phyloP scores from a whole-genome alignment of 2,329 filamentous ascomycete species.

The Botrytis sinoallii region DNA sequence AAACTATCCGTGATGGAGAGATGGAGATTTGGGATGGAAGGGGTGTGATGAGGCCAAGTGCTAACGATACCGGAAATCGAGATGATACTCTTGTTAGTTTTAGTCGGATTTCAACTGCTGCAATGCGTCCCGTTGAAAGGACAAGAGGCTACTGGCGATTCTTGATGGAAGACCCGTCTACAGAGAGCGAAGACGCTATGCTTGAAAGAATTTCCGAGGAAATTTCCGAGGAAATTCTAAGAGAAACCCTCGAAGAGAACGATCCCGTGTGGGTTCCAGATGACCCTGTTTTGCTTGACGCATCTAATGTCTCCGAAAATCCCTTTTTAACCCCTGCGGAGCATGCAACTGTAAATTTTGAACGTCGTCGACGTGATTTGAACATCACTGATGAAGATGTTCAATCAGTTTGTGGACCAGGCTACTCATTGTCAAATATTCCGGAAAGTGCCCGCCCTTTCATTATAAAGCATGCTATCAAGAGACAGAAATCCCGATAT shows the following conservation, averaged over 20 bases:
- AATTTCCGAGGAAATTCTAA: background rate
- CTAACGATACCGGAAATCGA: slow-evolving; percentile 57
- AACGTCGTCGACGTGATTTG: slow-evolving; percentile 32
- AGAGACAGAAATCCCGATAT: slow-evolving; percentile 29
- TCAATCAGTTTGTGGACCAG: slow-evolving; percentile 32
- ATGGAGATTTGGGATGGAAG: slow-evolving; percentile 60
- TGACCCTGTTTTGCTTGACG: background rate
- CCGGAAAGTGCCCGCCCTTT: slow-evolving; percentile 25
- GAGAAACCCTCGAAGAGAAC: background rate
- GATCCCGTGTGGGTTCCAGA: background rate
- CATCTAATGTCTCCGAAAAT: background rate
- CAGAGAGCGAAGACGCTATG: slow-evolving; percentile 26
- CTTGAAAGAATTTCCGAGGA: slow-evolving; percentile 21
- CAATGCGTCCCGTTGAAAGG: background rate
- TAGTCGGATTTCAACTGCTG: slow-evolving; percentile 12
- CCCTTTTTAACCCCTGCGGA: background rate
- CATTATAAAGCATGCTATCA: slow-evolving; percentile 31
- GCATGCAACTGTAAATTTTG: background rate
- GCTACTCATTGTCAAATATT: slow-evolving; percentile 29
- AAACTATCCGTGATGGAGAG: slow-evolving; percentile 63
- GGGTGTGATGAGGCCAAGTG: slow-evolving; percentile 57
- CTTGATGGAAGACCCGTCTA: slow-evolving; percentile 32
- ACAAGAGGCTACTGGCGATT: slow-evolving; percentile 32
- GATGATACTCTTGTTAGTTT: slow-evolving; percentile 54
- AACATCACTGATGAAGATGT: slow-evolving; percentile 36